A percentile compares a stretch with the other conserved stretches of the same genome.
These are phyloP conservation scores for Saccharomycopsis fibuligera DNA, from an alignment of 805 yeast species.

Conservation along the genomic window DNA sequence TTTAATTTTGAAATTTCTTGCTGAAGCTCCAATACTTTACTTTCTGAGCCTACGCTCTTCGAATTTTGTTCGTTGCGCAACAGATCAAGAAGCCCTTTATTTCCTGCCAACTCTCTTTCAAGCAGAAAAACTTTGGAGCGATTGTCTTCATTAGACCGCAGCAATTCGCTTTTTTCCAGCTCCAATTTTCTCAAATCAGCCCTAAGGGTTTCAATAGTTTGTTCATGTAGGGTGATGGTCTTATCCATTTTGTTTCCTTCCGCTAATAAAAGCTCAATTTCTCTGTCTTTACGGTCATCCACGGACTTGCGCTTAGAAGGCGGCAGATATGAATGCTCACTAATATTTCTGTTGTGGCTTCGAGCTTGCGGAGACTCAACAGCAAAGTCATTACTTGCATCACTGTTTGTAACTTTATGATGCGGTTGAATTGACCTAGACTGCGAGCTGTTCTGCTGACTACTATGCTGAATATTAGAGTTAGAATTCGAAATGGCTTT, in stretches of 20 bases:
- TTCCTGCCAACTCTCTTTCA: slow-evolving; percentile 11
- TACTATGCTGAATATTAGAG: not conserved
- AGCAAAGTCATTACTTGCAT: slow-evolving; percentile 1
- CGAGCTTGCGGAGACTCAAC: not conserved
- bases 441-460: not conserved
- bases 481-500: not conserved
- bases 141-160: slow-evolving; percentile 1
- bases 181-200: slow-evolving; percentile 10
- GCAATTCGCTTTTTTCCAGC: slow-evolving; percentile 9
- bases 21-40: not conserved
- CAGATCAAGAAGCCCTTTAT: not conserved
- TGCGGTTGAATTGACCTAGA: not conserved
- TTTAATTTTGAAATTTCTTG: slow-evolving; percentile 15
- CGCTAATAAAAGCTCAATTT: slow-evolving; percentile 37
- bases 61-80: slow-evolving; percentile 2
- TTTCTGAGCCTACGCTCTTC: not conserved
- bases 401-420: not conserved
- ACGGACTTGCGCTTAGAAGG: not conserved
- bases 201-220: slow-evolving; percentile 22
- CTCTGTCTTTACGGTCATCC: slow-evolving; percentile 32
- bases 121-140: slow-evolving; percentile 5
- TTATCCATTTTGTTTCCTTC: slow-evolving; percentile 47
- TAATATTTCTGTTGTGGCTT: not conserved
- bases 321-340: not conserved
- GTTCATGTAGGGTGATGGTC: slow-evolving; percentile 34